These are phyloP conservation scores for Tetrastigma voinierianum DNA, from an alignment of 164 flowering plant genomes.

Conservation along the genomic window DNA sequence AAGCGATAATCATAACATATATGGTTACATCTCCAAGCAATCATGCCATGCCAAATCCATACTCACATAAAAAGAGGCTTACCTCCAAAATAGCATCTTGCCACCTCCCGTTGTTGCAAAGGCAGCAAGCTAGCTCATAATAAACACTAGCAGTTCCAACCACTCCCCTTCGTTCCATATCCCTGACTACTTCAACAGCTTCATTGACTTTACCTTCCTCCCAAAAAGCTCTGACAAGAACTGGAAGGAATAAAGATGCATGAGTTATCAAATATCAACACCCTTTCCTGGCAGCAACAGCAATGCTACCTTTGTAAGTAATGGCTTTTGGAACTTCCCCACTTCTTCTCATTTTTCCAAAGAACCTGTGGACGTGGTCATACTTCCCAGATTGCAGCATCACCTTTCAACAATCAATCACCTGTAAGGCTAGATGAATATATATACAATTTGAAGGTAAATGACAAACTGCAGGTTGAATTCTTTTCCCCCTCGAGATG, in stretches of 20 bases:
- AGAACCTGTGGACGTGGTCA: conserved; percentile 74
- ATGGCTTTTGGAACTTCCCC: conserved; percentile 72
- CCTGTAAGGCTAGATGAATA: conserved; percentile 45
- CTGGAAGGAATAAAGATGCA: conserved; percentile 33
- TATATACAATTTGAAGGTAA: conserved; percentile 29
- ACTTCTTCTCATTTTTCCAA: conserved; percentile 66
- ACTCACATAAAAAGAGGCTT: conserved; percentile 8
- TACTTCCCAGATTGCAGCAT: conserved; percentile 87
- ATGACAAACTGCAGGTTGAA: not conserved
- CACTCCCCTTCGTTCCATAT: conserved; percentile 85
- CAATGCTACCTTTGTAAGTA: conserved; percentile 67
- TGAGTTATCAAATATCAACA: conserved; percentile 5
- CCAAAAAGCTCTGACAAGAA: conserved; percentile 84
- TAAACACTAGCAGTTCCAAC: conserved; percentile 75
- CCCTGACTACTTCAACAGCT: conserved; percentile 75
- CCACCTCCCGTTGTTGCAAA: conserved; percentile 89
- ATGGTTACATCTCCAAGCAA: not conserved
- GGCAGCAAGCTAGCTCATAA: conserved; percentile 93
- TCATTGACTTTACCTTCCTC: conserved; percentile 81
- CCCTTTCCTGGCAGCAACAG: conserved; percentile 1
- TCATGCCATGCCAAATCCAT: not conserved
- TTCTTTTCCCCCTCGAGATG: not conserved
- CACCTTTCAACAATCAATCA: conserved; percentile 70
- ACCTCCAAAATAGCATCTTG: conserved; percentile 83
- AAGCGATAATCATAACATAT: not conserved